Evolutionary conservation across 805 yeast genomes (phyloP).

Genomic region (Pichia membranifaciens): DNA sequence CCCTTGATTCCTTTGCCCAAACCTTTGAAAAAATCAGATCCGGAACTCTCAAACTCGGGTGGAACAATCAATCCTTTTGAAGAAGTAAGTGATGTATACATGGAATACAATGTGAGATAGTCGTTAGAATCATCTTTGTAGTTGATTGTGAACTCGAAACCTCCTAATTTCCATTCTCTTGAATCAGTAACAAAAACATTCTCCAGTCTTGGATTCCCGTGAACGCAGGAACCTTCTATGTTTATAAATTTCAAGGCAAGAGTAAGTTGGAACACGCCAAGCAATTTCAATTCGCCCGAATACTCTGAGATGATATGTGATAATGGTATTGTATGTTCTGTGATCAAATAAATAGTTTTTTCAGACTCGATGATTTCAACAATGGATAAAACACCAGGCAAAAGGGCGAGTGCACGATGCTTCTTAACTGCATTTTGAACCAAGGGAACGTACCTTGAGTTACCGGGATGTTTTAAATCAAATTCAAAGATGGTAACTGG

Average conservation of each 20-base stretch:
- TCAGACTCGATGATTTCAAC: slow-evolving; percentile 64
- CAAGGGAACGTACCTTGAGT: slow-evolving; percentile 27
- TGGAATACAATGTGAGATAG: slow-evolving; percentile 18
- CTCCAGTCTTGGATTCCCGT: slow-evolving; percentile 50
- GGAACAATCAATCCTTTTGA: slow-evolving; percentile 33
- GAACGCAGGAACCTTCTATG: slow-evolving; percentile 50
- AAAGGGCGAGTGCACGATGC: slow-evolving; percentile 47
- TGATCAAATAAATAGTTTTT: slow-evolving; percentile 48
- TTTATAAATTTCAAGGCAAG: slow-evolving; percentile 54
- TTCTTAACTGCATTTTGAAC: slow-evolving; percentile 42
- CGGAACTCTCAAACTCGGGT: slow-evolving; percentile 45
- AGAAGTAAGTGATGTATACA: slow-evolving; percentile 23
- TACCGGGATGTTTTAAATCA: slow-evolving; percentile 38
- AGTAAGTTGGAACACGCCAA: slow-evolving; percentile 54
- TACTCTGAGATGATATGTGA: slow-evolving; percentile 25
- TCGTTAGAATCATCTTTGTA: slow-evolving; percentile 37
- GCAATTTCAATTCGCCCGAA: slow-evolving; percentile 33
- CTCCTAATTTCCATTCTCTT: slow-evolving; percentile 84
- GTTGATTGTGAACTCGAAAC: slow-evolving; percentile 63
- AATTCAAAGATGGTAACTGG: slow-evolving; percentile 64
- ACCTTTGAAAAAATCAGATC: slow-evolving; percentile 35
- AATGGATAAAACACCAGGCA: slow-evolving; percentile 64
- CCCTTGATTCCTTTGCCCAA: slow-evolving; percentile 25
- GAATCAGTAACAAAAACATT: slow-evolving; percentile 58
- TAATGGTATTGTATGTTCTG: slow-evolving; percentile 62